These are phyloP conservation scores for Penicillium pancosmium DNA, from an alignment of 495 filamentous ascomycete species.

Conservation along the genomic window DNA sequence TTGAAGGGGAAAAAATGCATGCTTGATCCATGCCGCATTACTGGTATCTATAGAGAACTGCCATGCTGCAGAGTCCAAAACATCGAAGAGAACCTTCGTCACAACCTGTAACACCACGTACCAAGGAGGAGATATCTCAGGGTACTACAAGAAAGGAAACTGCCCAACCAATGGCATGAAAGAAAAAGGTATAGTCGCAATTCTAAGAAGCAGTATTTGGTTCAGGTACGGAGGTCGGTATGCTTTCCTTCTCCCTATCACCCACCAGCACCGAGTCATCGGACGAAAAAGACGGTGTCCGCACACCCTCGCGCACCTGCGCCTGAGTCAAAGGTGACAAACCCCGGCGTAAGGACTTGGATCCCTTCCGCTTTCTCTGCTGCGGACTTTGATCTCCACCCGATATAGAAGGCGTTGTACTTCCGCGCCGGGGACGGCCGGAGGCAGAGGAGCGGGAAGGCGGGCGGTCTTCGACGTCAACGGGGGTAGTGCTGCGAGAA, in stretches of 20 bases:
- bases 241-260: slow-evolving; percentile 29
- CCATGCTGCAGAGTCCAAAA: neutral
- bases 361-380: slow-evolving; percentile 39
- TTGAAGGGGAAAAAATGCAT: too few species aligned
- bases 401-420: slow-evolving; percentile 31
- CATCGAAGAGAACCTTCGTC: neutral
- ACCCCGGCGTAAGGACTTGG: slow-evolving; percentile 39
- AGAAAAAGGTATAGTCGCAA: neutral
- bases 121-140: neutral
- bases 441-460: slow-evolving; percentile 40
- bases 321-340: slow-evolving; percentile 48
- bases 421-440: slow-evolving; percentile 42
- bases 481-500: slow-evolving; percentile 54
- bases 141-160: neutral
- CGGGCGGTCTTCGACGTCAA: slow-evolving; percentile 40
- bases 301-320: slow-evolving; percentile 46
- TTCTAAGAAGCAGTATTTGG: slow-evolving; percentile 16
- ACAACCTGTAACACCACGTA: neutral
- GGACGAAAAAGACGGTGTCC: slow-evolving; percentile 41
- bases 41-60: slow-evolving; percentile 1
- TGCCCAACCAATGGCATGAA: neutral
- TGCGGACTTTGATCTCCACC: slow-evolving; percentile 34
- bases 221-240: slow-evolving; percentile 21
- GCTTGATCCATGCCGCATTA: neutral
- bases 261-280: slow-evolving; percentile 38